Evolutionary conservation across 345 rosid genomes (phyloP).

Genomic region (Populus deltoides): DNA sequence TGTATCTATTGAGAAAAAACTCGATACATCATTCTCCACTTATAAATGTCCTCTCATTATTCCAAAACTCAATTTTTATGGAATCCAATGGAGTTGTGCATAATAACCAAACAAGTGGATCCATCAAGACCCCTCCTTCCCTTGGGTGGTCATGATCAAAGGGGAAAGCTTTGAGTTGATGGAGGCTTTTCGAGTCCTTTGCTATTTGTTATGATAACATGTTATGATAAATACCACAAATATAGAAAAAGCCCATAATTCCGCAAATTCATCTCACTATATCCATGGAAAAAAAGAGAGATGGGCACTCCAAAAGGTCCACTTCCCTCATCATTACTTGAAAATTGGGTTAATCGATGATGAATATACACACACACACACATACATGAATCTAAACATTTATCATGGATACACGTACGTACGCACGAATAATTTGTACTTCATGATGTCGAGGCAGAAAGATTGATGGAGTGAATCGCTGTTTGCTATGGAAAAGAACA

Average conservation of each 20-base stretch:
- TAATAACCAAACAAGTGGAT: slow-evolving; percentile 8
- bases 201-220: neutral
- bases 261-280: neutral
- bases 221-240: slow-evolving; percentile 5
- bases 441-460: neutral
- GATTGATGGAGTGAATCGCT: neutral
- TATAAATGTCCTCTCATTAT: slow-evolving; percentile 8
- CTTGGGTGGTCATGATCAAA: neutral
- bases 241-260: slow-evolving; percentile 4
- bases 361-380: neutral
- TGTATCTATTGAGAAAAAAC: too few relatives aligned
- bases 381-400: neutral
- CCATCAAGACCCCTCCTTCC: neutral
- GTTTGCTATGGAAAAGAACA: neutral
- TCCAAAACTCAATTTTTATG: neutral
- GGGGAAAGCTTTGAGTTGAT: neutral
- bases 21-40: neutral
- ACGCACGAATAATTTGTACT: neutral
- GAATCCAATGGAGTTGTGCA: slow-evolving; percentile 22
- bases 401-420: neutral
- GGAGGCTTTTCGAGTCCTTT: slow-evolving; percentile 1
- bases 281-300: neutral
- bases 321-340: neutral
- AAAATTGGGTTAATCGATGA: neutral
- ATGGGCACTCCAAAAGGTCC: neutral